These are phyloP conservation scores for Plasmodium inui DNA, from an alignment of 169 alveolate species.

Conservation along the genomic window DNA sequence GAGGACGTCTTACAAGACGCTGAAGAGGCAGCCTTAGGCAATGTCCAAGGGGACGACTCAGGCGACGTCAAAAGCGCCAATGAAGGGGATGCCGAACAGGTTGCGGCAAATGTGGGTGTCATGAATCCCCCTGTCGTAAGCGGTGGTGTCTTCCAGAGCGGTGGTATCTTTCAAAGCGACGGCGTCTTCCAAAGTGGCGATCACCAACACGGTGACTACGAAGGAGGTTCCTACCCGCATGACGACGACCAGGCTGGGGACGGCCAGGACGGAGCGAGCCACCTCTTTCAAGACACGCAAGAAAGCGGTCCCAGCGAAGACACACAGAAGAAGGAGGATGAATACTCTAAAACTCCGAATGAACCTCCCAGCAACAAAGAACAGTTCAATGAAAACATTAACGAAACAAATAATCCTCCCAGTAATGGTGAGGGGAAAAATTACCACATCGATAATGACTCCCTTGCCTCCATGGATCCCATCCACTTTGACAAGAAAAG, in stretches of 20 bases:
- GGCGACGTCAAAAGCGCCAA: not conserved
- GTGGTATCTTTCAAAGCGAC: not conserved
- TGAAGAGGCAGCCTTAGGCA: not conserved
- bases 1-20: not conserved
- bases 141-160: not conserved
- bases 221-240: not conserved
- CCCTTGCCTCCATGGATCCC: not conserved
- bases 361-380: not conserved
- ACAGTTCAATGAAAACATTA: not conserved
- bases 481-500: not conserved
- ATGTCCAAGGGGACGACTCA: not conserved
- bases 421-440: slow-evolving; percentile 3
- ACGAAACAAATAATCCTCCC: not conserved
- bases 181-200: not conserved
- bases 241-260: not conserved
- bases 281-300: not conserved
- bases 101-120: not conserved
- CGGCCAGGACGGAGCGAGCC: not conserved
- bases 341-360: not conserved
- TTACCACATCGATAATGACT: not conserved
- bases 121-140: not conserved
- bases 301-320: not conserved
- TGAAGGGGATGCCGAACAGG: not conserved
- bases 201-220: not conserved
- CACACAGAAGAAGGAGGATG: not conserved